A percentile compares a stretch with the other conserved stretches of the same genome.
These are phyloP conservation scores for Jaapia argillacea DNA, from an alignment of 768 basidiomycete species.

Conservation along the genomic window DNA sequence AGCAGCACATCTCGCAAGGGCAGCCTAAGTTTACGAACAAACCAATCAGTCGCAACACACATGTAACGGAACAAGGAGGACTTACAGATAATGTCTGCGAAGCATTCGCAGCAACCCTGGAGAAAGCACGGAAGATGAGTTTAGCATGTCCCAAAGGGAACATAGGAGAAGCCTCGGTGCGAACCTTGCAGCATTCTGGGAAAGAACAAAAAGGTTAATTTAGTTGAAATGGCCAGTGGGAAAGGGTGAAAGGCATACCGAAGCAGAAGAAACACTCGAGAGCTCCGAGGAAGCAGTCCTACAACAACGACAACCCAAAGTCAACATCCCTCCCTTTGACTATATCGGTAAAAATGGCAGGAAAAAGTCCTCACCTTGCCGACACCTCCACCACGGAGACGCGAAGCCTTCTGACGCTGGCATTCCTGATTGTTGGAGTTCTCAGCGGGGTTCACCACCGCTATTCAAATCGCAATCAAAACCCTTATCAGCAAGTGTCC, in stretches of 20 bases:
- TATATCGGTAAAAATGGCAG: background rate
- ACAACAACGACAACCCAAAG: background rate
- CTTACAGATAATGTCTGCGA: constrained; percentile 64
- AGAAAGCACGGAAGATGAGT: constrained; percentile 25
- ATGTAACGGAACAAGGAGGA: constrained; percentile 1
- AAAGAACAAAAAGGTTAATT: too few relatives aligned
- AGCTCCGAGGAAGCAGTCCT: constrained; percentile 61
- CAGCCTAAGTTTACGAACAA: constrained; percentile 37
- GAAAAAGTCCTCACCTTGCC: constrained; percentile 35
- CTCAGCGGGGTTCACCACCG: constrained; percentile 34
- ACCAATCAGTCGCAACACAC: background rate
- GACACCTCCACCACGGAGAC: constrained; percentile 64
- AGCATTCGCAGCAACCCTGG: constrained; percentile 63
- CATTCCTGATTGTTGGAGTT: constrained; percentile 18
- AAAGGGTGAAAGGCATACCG: constrained; percentile 30
- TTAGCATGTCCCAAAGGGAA: background rate
- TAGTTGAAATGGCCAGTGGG: too few relatives aligned
- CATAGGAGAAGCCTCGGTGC: constrained; percentile 5
- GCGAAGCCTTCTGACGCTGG: constrained; percentile 37
- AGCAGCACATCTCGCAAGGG: constrained; percentile 75
- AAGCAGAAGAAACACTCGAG: constrained; percentile 66
- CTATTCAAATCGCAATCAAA: constrained; percentile 17
- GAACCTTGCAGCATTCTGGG: constrained; percentile 66
- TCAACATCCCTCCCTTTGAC: background rate
- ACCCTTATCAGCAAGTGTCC: background rate